phyloP scores from a whole-genome alignment of 768 basidiomycete genomes.

The Boletus vinaceobasis region DNA sequence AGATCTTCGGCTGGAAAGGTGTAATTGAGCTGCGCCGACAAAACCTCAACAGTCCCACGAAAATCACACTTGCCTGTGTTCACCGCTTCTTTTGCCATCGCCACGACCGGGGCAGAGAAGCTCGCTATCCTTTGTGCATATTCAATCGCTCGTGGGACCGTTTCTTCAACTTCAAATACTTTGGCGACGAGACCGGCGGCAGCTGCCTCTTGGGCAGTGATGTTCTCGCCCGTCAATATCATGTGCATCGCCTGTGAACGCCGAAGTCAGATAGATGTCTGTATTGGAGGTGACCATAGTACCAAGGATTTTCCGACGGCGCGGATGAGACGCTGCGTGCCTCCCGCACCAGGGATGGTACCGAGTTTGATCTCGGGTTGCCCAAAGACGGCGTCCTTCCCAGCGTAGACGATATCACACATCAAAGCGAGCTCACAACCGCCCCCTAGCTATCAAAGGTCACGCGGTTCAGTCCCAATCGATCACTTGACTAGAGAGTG shows the following conservation, averaged over 20 bases:
- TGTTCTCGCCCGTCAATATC: slow-evolving; percentile 47
- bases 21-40: neutral
- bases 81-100: slow-evolving; percentile 50
- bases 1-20: slow-evolving; percentile 41
- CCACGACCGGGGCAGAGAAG: slow-evolving; percentile 30
- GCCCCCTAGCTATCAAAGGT: slow-evolving; percentile 71
- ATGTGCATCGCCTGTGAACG: slow-evolving; percentile 49
- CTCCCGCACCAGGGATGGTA: slow-evolving; percentile 91
- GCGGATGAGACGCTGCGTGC: slow-evolving; percentile 84
- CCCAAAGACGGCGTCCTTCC: slow-evolving; percentile 84
- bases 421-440: slow-evolving; percentile 95
- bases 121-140: slow-evolving; percentile 34
- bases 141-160: slow-evolving; percentile 44
- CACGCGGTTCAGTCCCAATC: slow-evolving; percentile 23
- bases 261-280: neutral
- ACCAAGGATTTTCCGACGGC: slow-evolving; percentile 77
- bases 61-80: slow-evolving; percentile 36
- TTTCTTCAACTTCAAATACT: slow-evolving; percentile 37
- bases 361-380: slow-evolving; percentile 96
- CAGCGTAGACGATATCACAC: slow-evolving; percentile 92
- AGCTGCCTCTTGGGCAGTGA: slow-evolving; percentile 45
- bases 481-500: neutral
- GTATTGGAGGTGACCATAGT: neutral
- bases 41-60: neutral
- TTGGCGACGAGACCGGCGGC: slow-evolving; percentile 47